phyloP scores from a whole-genome alignment of 139 green algal genomes.

The Penium margaritaceum region DNA sequence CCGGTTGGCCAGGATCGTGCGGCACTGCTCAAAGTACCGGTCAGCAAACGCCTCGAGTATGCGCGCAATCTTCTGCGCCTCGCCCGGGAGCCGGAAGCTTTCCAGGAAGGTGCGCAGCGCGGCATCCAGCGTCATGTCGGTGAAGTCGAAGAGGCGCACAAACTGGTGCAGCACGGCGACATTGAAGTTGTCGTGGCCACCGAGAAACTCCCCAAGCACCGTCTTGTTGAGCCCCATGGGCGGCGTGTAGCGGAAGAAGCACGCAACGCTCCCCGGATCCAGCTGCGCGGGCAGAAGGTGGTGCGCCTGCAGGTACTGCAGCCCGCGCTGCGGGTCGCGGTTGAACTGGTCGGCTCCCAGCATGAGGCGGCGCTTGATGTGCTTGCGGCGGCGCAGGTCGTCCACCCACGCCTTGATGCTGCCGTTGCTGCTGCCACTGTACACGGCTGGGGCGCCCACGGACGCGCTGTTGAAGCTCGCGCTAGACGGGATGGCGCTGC shows the following conservation, averaged over 20 bases:
- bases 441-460: no score
- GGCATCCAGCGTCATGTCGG: conserved; percentile 64
- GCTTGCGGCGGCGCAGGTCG: conserved; percentile 43
- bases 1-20: conserved; percentile 16
- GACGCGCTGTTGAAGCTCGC: no score
- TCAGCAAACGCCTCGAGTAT: conserved; percentile 63
- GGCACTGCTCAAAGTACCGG: conserved; percentile 47
- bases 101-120: conserved; percentile 70
- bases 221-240: conserved; percentile 78
- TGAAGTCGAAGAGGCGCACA: conserved; percentile 66
- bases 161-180: conserved; percentile 61
- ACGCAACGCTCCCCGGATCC: conserved; percentile 52
- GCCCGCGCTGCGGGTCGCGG: conserved; percentile 81
- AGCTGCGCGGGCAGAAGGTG: conserved; percentile 64
- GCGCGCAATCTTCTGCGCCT: conserved; percentile 74
- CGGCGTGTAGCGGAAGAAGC: conserved; percentile 75
- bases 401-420: conserved; percentile 13
- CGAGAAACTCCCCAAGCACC: conserved; percentile 78
- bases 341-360: conserved; percentile 92
- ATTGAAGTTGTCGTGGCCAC: conserved; percentile 78
- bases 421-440: no score
- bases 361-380: conserved; percentile 65
- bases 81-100: conserved; percentile 65
- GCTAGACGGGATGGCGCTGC: background rate
- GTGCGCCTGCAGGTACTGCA: conserved; percentile 72